A percentile compares a stretch with the other conserved stretches of the same genome.
Evolutionary conservation across 2,329 filamentous ascomycete species (phyloP).

Genomic region (Claviceps purpurea): DNA sequence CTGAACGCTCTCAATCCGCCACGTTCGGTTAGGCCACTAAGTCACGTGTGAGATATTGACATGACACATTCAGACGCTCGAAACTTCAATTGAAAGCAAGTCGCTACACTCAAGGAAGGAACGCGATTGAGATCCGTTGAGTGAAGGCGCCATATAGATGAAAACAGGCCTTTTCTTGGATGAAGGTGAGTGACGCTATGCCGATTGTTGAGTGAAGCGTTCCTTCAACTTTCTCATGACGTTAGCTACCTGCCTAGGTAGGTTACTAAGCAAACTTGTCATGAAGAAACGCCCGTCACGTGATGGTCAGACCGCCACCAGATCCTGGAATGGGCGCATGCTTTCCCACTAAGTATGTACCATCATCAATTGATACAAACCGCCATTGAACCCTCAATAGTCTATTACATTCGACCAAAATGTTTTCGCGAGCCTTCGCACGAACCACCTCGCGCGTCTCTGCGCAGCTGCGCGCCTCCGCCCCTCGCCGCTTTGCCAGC

Average conservation of each 20-base stretch:
- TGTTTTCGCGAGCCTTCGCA: conserved; percentile 51
- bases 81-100: neutral
- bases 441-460: conserved; percentile 50
- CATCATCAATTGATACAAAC: conserved; percentile 12
- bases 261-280: neutral
- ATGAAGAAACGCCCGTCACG: neutral
- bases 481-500: conserved; percentile 62
- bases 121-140: neutral
- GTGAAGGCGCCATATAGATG: neutral
- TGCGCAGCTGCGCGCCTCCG: conserved; percentile 43
- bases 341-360: neutral
- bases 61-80: neutral
- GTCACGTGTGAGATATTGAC: neutral
- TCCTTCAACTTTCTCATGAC: neutral
- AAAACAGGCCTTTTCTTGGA: neutral
- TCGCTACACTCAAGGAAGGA: too few relatives aligned
- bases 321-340: neutral
- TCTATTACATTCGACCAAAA: conserved; percentile 17
- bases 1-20: neutral
- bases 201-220: neutral
- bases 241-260: neutral
- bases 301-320: neutral
- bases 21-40: neutral
- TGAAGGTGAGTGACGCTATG: neutral
- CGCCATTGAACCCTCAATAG: neutral